phyloP scores from a whole-genome alignment of 2,329 filamentous ascomycete genomes.

The Aspergillus phoenicis region DNA sequence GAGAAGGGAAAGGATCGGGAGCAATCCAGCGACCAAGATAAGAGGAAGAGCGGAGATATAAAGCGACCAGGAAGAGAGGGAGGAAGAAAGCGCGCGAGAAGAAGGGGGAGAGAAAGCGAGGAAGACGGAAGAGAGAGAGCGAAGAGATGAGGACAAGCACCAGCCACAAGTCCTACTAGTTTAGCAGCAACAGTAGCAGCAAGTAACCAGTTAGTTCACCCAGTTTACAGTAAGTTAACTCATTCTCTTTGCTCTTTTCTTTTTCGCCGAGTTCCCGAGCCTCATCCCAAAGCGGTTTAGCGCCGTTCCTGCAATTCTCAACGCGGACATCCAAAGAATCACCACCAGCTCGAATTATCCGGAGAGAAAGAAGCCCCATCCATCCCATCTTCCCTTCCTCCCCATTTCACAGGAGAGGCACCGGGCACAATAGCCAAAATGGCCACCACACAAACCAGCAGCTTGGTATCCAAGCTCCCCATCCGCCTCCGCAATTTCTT shows the following conservation, averaged over 20 bases:
- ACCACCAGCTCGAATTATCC: neutral
- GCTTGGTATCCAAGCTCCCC: conserved; percentile 58
- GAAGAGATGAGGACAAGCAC: neutral
- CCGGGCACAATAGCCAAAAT: conserved; percentile 1
- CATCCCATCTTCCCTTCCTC: neutral
- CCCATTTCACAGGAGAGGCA: no score
- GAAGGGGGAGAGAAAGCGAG: neutral
- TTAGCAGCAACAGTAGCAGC: no score
- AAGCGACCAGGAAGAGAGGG: neutral
- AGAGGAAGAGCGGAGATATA: neutral
- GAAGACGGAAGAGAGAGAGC: neutral
- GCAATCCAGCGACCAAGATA: neutral
- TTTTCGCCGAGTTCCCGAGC: conserved; percentile 10
- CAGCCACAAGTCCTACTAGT: neutral
- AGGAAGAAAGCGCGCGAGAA: conserved; percentile 5
- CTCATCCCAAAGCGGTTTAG: conserved; percentile 26
- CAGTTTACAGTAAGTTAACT: no score
- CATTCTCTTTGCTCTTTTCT: conserved; percentile 4
- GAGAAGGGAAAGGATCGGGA: neutral
- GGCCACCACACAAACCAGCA: conserved; percentile 24
- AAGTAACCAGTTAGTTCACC: no score
- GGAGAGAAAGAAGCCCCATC: neutral
- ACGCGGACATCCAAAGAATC: neutral
- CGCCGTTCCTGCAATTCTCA: conserved; percentile 7
- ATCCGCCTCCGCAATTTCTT: conserved; percentile 82